phyloP scores from a whole-genome alignment of 2,329 filamentous ascomycete genomes.

The Lachnellula cervina region DNA sequence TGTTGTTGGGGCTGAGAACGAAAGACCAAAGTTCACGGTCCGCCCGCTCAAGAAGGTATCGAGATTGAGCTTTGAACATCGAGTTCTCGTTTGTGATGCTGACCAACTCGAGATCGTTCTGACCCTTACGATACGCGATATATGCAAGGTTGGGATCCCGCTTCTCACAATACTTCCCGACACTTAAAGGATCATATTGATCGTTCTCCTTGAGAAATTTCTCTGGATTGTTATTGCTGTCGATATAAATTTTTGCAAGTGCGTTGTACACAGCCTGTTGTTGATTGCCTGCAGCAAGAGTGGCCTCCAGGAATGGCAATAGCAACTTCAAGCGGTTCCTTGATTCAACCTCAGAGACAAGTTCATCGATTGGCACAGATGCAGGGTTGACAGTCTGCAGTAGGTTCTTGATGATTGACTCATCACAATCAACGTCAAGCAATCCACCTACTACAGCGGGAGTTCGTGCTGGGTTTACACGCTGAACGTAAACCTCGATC shows the following conservation, averaged over 20 bases:
- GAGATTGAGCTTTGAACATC: conserved; percentile 98
- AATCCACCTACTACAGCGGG: conserved; percentile 90
- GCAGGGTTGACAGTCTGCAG: conserved; percentile 77
- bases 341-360: conserved; percentile 90
- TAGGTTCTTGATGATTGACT: conserved; percentile 90
- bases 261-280: conserved; percentile 97
- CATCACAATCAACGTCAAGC: conserved; percentile 94
- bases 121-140: conserved; percentile 92
- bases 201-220: conserved; percentile 97
- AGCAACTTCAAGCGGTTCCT: conserved; percentile 94
- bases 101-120: conserved; percentile 95
- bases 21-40: conserved; percentile 92
- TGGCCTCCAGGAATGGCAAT: conserved; percentile 91
- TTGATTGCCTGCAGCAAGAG: conserved; percentile 82
- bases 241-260: conserved; percentile 98
- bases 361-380: conserved; percentile 87
- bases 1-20: conserved; percentile 91
- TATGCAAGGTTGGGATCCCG: conserved; percentile 76
- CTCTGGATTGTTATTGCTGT: conserved; percentile 97
- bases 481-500: conserved; percentile 96
- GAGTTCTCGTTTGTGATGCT: conserved; percentile 98
- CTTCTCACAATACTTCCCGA: conserved; percentile 99
- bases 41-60: conserved; percentile 86
- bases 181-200: conserved; percentile 83
- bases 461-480: conserved; percentile 86